Conservation (phyloP, 495 filamentous ascomycete genomes). For the Penicillium mononematosum region DNA sequence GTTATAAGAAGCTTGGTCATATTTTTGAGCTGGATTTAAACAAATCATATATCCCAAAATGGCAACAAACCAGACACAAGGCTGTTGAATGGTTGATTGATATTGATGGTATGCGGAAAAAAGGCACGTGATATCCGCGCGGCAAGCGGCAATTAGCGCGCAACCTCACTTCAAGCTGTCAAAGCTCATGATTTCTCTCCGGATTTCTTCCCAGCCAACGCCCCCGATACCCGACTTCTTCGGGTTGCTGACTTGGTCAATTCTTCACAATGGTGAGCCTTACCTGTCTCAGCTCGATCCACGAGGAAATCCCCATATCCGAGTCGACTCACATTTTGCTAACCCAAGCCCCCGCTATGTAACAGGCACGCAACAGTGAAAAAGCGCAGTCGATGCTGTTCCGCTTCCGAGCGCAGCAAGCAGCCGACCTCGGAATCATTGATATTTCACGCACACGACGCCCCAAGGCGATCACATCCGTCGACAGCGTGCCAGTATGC, state of each 20-base stretch:
- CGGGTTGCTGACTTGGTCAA: conserved; percentile 21
- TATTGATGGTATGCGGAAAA: not conserved
- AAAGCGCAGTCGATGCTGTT: conserved; percentile 99
- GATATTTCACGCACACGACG: conserved; percentile 87
- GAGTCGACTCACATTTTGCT: conserved; percentile 21
- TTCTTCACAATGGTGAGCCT: conserved; percentile 37
- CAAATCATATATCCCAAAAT: not conserved
- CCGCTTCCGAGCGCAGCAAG: conserved; percentile 97
- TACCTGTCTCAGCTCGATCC: not conserved
- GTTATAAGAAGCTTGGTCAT: not conserved
- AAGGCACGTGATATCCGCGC: conserved; percentile 28
- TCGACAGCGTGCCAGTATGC: conserved; percentile 79
- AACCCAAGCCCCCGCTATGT: conserved; percentile 23
- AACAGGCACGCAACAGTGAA: conserved; percentile 80
- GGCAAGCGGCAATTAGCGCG: conserved; percentile 26
- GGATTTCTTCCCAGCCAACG: conserved; percentile 26
- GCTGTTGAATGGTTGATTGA: not conserved
- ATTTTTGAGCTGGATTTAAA: not conserved
- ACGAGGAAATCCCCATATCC: not conserved
- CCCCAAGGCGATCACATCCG: conserved; percentile 82
- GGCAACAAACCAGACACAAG: not conserved
- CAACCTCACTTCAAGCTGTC: conserved; percentile 29
- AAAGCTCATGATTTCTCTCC: conserved; percentile 27
- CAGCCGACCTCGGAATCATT: conserved; percentile 93
- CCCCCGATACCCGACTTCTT: conserved; percentile 15